Conservation (phyloP, 148 eudicot species). For the Arbutus unedo region DNA sequence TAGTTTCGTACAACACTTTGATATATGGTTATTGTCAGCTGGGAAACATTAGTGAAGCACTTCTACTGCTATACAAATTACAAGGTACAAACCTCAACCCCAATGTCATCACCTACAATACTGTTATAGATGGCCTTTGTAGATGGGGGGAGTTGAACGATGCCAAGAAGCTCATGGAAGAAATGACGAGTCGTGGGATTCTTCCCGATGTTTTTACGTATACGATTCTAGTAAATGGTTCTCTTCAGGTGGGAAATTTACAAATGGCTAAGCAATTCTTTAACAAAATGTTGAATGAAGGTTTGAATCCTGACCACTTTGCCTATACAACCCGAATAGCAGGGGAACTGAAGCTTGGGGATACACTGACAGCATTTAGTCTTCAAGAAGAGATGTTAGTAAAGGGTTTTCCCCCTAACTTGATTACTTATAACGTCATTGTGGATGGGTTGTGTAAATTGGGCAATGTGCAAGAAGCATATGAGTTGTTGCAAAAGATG, state of each 20-base stretch:
- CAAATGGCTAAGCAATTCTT: constrained; percentile 34
- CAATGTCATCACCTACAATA: constrained; percentile 51
- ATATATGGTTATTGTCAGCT: constrained; percentile 53
- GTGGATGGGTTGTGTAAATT: constrained; percentile 42
- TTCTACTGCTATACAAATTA: constrained; percentile 39
- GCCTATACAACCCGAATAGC: constrained; percentile 38
- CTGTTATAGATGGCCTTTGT: constrained; percentile 46
- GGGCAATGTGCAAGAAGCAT: constrained; percentile 44
- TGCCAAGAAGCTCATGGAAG: constrained; percentile 43
- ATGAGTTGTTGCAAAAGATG: constrained; percentile 41
- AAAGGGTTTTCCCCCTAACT: constrained; percentile 39
- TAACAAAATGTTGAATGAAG: constrained; percentile 45
- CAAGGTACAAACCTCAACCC: constrained; percentile 34
- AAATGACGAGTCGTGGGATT: constrained; percentile 37
- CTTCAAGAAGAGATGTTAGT: constrained; percentile 45
- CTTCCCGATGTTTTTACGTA: constrained; percentile 54
- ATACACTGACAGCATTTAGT: constrained; percentile 26
- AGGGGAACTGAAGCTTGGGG: constrained; percentile 43
- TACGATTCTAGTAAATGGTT: constrained; percentile 51
- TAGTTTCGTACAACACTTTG: constrained; percentile 49
- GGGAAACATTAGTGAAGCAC: constrained; percentile 44
- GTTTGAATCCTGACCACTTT: constrained; percentile 47
- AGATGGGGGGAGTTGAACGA: constrained; percentile 36
- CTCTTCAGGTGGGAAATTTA: constrained; percentile 38
- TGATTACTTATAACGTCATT: constrained; percentile 44